These are phyloP conservation scores for Closterium sp. DNA, from an alignment of 139 green algal species.

Conservation along the genomic window DNA sequence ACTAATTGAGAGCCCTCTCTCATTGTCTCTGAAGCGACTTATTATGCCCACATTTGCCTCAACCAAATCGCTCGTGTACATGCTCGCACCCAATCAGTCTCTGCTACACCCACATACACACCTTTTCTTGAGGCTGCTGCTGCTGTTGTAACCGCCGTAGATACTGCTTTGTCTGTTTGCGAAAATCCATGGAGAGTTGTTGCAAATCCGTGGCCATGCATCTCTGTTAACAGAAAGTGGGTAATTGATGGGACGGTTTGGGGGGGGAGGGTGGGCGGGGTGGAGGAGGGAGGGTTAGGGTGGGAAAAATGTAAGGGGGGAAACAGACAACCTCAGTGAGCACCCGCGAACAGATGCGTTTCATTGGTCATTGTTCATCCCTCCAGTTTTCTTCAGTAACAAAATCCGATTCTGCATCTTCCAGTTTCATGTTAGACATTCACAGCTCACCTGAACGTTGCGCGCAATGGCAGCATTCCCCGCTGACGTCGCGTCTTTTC, in stretches of 20 bases:
- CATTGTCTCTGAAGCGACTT: not conserved
- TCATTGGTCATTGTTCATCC: not conserved
- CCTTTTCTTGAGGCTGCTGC: conserved; percentile 47
- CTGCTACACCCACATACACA: not conserved
- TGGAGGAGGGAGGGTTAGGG: not conserved
- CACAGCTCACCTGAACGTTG: conserved; percentile 50
- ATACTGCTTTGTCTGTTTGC: conserved; percentile 55
- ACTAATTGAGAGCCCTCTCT: not conserved
- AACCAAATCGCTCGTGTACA: not conserved
- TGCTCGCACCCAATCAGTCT: not conserved
- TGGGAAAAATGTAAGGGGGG: not conserved
- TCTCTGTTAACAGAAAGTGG: conserved; percentile 10
- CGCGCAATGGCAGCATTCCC: conserved; percentile 41
- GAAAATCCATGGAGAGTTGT: conserved; percentile 55
- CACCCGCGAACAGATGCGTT: not conserved
- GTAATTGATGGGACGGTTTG: not conserved
- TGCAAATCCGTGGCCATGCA: conserved; percentile 57
- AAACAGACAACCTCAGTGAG: not conserved
- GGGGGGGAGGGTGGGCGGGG: not conserved
- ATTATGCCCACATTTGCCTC: not conserved
- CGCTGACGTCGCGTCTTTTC: not conserved
- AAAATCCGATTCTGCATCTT: not conserved
- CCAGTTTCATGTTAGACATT: not conserved
- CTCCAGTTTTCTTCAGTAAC: too few relatives aligned
- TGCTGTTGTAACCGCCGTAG: conserved; percentile 42